Percentiles rank a stretch among this genome's conserved stretches.
These are phyloP conservation scores for Clonostachys byssicola DNA, from an alignment of 2,329 filamentous ascomycete species.

Conservation along the genomic window DNA sequence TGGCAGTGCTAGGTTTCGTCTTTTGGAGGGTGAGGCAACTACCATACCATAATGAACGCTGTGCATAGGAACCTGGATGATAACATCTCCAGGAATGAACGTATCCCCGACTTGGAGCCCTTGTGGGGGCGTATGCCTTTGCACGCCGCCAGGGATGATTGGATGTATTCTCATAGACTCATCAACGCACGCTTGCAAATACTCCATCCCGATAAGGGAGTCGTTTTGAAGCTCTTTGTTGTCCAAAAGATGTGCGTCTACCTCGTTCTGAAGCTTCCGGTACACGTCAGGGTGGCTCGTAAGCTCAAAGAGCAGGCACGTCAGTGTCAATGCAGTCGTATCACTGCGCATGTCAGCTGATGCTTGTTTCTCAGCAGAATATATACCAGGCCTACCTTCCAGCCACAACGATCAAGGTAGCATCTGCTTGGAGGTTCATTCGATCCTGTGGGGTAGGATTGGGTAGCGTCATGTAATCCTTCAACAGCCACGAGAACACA, in stretches of 20 bases:
- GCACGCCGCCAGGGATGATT: constrained; percentile 21
- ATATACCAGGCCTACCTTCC: constrained; percentile 11
- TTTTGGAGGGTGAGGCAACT: background rate
- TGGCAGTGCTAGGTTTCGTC: background rate
- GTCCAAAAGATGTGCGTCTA: background rate
- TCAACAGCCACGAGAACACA: constrained; percentile 3
- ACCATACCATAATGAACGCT: background rate
- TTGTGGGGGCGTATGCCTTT: constrained; percentile 25
- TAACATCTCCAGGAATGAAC: constrained; percentile 26
- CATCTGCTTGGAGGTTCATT: constrained; percentile 13
- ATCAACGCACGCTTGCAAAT: constrained; percentile 27
- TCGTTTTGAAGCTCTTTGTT: background rate
- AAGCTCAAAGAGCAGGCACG: constrained; percentile 24
- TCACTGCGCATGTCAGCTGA: constrained; percentile 11
- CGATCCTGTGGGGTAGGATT: no score
- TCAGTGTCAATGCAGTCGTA: constrained; percentile 25
- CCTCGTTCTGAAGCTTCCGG: background rate
- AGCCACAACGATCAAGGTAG: constrained; percentile 16
- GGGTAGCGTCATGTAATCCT: constrained; percentile 10
- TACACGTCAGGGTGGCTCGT: constrained; percentile 11
- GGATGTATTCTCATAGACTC: constrained; percentile 29
- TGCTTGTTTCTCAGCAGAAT: background rate
- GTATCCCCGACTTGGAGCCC: constrained; percentile 22
- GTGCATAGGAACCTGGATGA: constrained; percentile 20
- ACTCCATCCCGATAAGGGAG: no score